These are phyloP conservation scores for Whalleya microplaca DNA, from an alignment of 2,329 filamentous ascomycete species.

Conservation along the genomic window DNA sequence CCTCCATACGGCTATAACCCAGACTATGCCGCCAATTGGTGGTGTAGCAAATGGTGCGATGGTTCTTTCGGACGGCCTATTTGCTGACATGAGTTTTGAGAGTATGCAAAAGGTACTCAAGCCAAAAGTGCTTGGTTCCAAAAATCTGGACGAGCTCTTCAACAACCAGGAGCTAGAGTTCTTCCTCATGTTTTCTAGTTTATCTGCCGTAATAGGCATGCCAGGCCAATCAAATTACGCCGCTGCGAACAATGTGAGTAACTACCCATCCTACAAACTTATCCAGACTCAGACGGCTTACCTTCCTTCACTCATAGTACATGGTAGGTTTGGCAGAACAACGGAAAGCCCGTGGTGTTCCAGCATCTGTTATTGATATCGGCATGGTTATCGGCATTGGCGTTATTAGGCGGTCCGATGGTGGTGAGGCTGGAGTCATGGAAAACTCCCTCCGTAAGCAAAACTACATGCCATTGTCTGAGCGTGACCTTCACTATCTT, in stretches of 20 bases:
- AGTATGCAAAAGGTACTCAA: slow-evolving; percentile 27
- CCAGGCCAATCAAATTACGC: slow-evolving; percentile 14
- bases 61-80: slow-evolving; percentile 35
- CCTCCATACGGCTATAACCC: slow-evolving; percentile 2
- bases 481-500: slow-evolving; percentile 42
- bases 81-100: slow-evolving; percentile 26
- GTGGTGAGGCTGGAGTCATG: too few relatives aligned
- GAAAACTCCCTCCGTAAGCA: neutral
- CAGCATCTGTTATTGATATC: slow-evolving; percentile 15
- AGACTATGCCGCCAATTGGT: slow-evolving; percentile 21
- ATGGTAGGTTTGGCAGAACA: slow-evolving; percentile 9
- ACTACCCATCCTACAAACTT: neutral
- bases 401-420: neutral
- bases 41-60: slow-evolving; percentile 40
- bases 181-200: slow-evolving; percentile 12
- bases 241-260: slow-evolving; percentile 10
- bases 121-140: slow-evolving; percentile 41
- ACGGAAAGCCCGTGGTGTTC: slow-evolving; percentile 3
- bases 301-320: neutral
- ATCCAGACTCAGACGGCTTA: neutral
- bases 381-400: slow-evolving; percentile 12
- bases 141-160: slow-evolving; percentile 38
- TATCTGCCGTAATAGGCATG: slow-evolving; percentile 2
- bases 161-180: neutral
- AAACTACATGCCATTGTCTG: slow-evolving; percentile 24